Percentiles rank a stretch among this genome's conserved stretches.
These are phyloP conservation scores for Dimargaris cristalligena DNA, from an alignment of 192 early-diverging fungal species.

Conservation along the genomic window DNA sequence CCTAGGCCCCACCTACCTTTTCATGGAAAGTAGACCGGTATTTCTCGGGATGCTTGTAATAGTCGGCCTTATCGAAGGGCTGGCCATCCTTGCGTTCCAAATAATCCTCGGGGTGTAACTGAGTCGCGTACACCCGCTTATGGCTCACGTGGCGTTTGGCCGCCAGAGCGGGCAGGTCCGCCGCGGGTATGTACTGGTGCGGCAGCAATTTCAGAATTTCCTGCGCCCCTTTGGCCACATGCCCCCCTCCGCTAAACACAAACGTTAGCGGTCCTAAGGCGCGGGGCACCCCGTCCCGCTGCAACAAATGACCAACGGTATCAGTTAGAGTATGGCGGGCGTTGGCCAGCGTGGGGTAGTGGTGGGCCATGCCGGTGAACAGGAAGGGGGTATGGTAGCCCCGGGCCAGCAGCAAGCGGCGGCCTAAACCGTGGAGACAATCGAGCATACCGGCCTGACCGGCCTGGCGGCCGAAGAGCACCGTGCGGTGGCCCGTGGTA, in stretches of 20 bases:
- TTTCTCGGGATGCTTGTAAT: slow-evolving; percentile 55
- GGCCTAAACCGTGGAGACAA: slow-evolving; percentile 77
- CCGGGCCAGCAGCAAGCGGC: slow-evolving; percentile 68
- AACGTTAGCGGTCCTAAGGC: slow-evolving; percentile 81
- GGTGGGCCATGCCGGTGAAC: slow-evolving; percentile 56
- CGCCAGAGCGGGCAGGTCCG: slow-evolving; percentile 40
- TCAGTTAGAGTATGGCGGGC: slow-evolving; percentile 36
- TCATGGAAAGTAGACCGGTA: slow-evolving; percentile 68
- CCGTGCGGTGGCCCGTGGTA: slow-evolving; percentile 45
- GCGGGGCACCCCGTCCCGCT: slow-evolving; percentile 72
- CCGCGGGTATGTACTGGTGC: slow-evolving; percentile 68
- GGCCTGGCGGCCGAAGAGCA: slow-evolving; percentile 84
- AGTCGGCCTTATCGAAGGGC: slow-evolving; percentile 43
- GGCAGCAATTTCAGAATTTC: slow-evolving; percentile 83
- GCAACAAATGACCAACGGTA: slow-evolving; percentile 59
- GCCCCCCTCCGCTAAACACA: slow-evolving; percentile 79
- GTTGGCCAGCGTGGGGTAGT: slow-evolving; percentile 44
- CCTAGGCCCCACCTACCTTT: slow-evolving; percentile 26
- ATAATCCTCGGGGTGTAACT: slow-evolving; percentile 68
- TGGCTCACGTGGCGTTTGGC: slow-evolving; percentile 36
- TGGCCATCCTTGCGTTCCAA: slow-evolving; percentile 55
- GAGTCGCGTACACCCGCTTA: slow-evolving; percentile 60
- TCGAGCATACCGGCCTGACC: slow-evolving; percentile 95
- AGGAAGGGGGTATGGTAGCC: slow-evolving; percentile 94
- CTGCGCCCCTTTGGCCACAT: slow-evolving; percentile 80